phyloP scores from a whole-genome alignment of 2,329 filamentous ascomycete species.

The Trichophaea hybrida region DNA sequence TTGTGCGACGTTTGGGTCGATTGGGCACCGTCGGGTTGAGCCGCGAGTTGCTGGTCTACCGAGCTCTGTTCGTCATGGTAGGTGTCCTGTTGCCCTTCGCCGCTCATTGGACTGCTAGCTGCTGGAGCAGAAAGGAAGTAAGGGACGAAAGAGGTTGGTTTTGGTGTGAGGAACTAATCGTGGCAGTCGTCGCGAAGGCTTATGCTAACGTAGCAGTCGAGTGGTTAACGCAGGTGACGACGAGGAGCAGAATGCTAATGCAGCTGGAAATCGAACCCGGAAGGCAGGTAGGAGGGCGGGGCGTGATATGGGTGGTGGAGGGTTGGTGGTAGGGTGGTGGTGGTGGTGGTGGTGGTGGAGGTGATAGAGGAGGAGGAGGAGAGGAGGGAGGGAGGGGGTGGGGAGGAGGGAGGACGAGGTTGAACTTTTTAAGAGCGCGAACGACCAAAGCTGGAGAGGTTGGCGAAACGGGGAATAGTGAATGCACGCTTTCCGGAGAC shows the following conservation, averaged over 20 bases:
- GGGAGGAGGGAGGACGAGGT: neutral
- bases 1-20: conserved; percentile 20
- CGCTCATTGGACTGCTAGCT: neutral
- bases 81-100: conserved; percentile 17
- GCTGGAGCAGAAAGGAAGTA: neutral
- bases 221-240: neutral
- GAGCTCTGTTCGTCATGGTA: conserved; percentile 19
- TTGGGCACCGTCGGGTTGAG: conserved; percentile 19
- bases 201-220: neutral
- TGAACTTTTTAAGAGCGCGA: neutral
- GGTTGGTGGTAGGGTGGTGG: neutral
- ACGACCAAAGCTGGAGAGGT: neutral
- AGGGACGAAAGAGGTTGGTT: neutral
- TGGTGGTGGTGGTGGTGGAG: neutral
- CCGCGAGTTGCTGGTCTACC: conserved; percentile 19
- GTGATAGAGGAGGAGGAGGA: neutral
- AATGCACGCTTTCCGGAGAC: neutral
- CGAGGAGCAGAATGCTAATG: neutral
- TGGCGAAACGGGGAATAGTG: neutral
- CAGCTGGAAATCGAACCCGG: neutral
- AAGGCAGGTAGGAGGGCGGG: neutral
- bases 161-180: neutral
- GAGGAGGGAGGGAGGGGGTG: neutral
- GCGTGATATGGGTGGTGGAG: neutral
- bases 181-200: neutral